phyloP scores from a whole-genome alignment of 2,329 filamentous ascomycete species.

The Orbilia brochopaga region DNA sequence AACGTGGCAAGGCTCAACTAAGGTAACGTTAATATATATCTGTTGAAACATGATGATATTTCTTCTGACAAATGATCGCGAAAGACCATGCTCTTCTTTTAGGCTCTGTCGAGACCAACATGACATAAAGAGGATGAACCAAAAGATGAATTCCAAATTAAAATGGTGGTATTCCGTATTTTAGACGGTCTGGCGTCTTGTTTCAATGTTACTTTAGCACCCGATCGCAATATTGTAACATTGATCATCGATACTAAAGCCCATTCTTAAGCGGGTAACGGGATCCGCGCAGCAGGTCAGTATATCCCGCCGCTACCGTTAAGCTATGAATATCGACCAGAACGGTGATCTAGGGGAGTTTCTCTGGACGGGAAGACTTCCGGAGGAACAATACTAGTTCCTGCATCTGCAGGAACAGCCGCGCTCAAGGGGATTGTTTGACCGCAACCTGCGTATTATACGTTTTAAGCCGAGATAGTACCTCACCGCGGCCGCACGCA shows the following conservation, averaged over 20 bases:
- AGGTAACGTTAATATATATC: constrained; percentile 34
- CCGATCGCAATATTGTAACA: background rate
- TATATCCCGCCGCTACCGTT: too few species aligned
- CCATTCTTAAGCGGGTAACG: background rate
- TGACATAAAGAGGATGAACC: background rate
- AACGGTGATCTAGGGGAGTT: background rate
- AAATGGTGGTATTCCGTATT: background rate
- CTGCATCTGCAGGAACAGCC: background rate
- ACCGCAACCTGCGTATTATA: background rate
- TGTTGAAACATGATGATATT: constrained; percentile 28
- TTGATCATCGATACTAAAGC: too few species aligned
- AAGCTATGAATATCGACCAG: too few species aligned
- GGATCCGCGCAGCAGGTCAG: background rate
- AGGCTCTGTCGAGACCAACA: background rate
- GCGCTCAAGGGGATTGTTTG: constrained; percentile 2
- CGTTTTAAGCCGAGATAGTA: constrained; percentile 5
- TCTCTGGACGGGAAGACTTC: background rate
- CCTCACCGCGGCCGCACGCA: background rate
- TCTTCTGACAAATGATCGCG: constrained; percentile 1
- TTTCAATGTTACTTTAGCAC: background rate
- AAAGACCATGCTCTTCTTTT: background rate
- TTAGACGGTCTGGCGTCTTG: background rate
- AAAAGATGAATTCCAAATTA: background rate
- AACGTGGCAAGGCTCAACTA: constrained; percentile 27
- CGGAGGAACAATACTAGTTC: background rate